A percentile compares a stretch with the other conserved stretches of the same genome.
Evolutionary conservation across 176 grass and related monocot genomes (phyloP).

Genomic region (Aegilops sharonensis): DNA sequence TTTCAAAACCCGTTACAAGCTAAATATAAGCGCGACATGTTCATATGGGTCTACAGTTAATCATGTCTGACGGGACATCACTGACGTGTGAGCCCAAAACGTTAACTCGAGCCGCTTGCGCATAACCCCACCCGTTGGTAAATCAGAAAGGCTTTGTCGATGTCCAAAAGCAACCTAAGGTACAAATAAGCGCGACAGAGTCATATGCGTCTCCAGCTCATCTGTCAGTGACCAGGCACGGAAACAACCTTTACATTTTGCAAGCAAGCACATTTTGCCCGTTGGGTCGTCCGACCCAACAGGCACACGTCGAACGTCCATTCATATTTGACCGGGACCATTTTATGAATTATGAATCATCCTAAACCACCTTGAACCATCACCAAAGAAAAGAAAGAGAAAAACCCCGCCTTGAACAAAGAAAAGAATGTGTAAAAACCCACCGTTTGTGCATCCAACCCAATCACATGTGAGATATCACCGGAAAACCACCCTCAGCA

Average conservation of each 20-base stretch:
- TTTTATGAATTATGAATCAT: neutral
- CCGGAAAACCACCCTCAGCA: neutral
- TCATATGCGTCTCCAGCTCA: constrained; percentile 36
- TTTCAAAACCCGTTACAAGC: neutral
- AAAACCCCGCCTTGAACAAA: neutral
- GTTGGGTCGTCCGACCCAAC: neutral
- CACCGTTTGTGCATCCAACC: neutral
- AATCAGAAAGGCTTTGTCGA: neutral
- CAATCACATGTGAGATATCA: neutral
- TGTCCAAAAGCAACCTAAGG: neutral
- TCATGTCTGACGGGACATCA: neutral
- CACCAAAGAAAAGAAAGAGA: neutral
- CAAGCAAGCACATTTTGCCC: neutral
- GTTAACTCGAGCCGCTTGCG: neutral
- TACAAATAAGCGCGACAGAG: constrained; percentile 21
- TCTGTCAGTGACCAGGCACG: neutral
- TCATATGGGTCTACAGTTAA: constrained; percentile 7
- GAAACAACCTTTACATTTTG: neutral
- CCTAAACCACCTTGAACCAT: neutral
- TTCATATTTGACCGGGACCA: neutral
- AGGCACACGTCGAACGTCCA: accelerated
- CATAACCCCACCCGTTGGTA: neutral
- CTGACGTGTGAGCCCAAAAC: neutral
- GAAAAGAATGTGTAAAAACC: too few relatives aligned
- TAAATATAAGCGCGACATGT: neutral